Percentiles rank a stretch among this genome's conserved stretches.
Conservation (phyloP, 768 basidiomycete genomes). For the Suillus brevipes region DNA sequence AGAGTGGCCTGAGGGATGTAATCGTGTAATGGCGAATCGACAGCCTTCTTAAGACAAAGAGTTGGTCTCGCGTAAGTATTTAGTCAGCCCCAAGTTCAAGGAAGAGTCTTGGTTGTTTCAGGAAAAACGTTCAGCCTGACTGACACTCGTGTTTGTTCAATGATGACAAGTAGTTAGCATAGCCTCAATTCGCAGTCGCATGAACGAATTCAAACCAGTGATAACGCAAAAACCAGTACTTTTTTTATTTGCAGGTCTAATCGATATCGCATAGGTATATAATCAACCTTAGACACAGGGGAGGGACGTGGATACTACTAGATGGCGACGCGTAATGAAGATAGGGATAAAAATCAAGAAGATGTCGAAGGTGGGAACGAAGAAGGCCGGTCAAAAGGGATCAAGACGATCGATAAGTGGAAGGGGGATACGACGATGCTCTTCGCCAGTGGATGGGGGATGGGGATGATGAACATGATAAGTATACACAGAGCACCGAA, state of each 20-base stretch:
- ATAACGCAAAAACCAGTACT: neutral
- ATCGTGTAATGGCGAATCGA: constrained; percentile 20
- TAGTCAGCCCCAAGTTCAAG: neutral
- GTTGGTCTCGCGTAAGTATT: neutral
- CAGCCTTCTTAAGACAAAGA: neutral
- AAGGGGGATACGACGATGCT: constrained; percentile 56
- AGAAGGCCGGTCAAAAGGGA: no score
- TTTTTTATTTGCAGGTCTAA: constrained; percentile 9
- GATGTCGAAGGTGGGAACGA: neutral
- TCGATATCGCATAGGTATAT: constrained; percentile 6
- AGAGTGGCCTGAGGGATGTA: constrained; percentile 26
- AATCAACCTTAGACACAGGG: constrained; percentile 1
- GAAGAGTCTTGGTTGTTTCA: neutral
- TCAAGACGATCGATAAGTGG: constrained; percentile 10
- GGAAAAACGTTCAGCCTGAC: neutral
- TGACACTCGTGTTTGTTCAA: neutral
- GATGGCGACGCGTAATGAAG: neutral
- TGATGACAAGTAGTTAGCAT: neutral
- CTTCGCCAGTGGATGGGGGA: constrained; percentile 47
- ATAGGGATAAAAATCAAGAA: constrained; percentile 10
- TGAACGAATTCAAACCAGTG: neutral
- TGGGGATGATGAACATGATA: constrained; percentile 28
- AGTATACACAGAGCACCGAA: constrained; percentile 46
- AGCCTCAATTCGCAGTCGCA: neutral
- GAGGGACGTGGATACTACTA: constrained; percentile 1